Evolutionary conservation across 176 grass and related monocot genomes (phyloP).

Genomic region (Poa pratensis): DNA sequence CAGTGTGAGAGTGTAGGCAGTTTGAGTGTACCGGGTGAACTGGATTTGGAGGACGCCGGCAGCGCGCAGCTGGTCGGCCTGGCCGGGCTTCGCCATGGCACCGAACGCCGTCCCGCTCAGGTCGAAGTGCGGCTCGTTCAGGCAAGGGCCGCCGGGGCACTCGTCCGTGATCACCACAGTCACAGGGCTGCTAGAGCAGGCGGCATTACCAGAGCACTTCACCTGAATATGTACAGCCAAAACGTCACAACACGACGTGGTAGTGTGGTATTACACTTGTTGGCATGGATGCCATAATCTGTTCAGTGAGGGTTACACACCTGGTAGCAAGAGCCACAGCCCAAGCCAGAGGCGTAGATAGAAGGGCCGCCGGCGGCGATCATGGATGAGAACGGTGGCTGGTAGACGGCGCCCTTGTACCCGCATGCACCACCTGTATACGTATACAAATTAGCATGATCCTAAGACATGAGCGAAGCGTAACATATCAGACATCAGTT

Average conservation of each 20-base stretch:
- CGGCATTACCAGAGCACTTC: slow-evolving; percentile 51
- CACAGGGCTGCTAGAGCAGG: slow-evolving; percentile 60
- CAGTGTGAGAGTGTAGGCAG: background rate
- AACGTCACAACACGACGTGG: background rate
- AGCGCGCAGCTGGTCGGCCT: slow-evolving; percentile 59
- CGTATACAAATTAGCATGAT: background rate
- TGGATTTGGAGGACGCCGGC: slow-evolving; percentile 60
- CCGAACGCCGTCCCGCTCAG: slow-evolving; percentile 77
- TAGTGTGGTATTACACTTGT: background rate
- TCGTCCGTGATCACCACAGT: slow-evolving; percentile 65
- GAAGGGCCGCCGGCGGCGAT: slow-evolving; percentile 63
- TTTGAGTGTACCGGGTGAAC: slow-evolving; percentile 42
- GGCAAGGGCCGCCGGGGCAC: slow-evolving; percentile 55
- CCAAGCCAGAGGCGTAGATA: slow-evolving; percentile 55
- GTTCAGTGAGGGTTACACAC: background rate
- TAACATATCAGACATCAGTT: background rate
- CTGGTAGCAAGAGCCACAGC: slow-evolving; percentile 72
- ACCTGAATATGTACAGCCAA: slow-evolving; percentile 38
- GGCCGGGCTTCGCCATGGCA: slow-evolving; percentile 55
- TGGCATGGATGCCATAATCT: background rate
- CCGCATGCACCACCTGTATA: slow-evolving; percentile 69
- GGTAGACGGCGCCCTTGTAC: slow-evolving; percentile 57
- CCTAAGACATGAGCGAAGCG: background rate
- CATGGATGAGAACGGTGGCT: slow-evolving; percentile 64
- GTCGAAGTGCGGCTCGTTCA: slow-evolving; percentile 66